Evolutionary conservation across 1,139 yeast species (phyloP).

Genomic region (Kurtzmaniella natalensis): DNA sequence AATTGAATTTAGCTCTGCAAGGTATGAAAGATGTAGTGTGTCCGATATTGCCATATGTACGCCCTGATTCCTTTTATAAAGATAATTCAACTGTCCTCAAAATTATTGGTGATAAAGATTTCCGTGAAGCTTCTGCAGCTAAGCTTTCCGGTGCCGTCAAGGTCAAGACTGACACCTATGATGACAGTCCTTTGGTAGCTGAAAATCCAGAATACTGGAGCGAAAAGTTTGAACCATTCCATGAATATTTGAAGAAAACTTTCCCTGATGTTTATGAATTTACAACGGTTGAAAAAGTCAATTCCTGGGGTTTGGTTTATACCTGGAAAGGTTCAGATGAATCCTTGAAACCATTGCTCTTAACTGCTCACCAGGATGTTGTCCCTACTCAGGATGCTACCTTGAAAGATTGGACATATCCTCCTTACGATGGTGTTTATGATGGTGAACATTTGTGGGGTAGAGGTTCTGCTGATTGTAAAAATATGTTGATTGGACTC

Average conservation of each 20-base stretch:
- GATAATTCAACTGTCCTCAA: constrained; percentile 14
- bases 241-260: constrained; percentile 17
- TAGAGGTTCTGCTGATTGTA: constrained; percentile 42
- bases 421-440: constrained; percentile 34
- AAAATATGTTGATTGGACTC: constrained; percentile 31
- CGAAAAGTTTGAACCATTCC: constrained; percentile 22
- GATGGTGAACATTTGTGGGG: constrained; percentile 37
- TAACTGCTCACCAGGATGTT: constrained; percentile 43
- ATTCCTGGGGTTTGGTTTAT: constrained; percentile 24
- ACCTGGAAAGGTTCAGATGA: constrained; percentile 25
- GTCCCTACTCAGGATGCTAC: constrained; percentile 38
- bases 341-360: constrained; percentile 29
- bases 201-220: constrained; percentile 30
- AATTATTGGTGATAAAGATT: constrained; percentile 16
- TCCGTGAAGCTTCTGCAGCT: constrained; percentile 23
- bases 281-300: constrained; percentile 19
- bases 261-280: constrained; percentile 22
- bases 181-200: constrained; percentile 32
- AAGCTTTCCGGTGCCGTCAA: constrained; percentile 32
- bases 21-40: too few relatives aligned
- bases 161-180: constrained; percentile 32
- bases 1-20: too few relatives aligned
- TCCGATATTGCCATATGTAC: constrained; percentile 9
- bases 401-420: constrained; percentile 30
- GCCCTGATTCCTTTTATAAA: constrained; percentile 13